Evolutionary conservation across 768 basidiomycete genomes (phyloP).

Genomic region (Infundibulicybe gibba): DNA sequence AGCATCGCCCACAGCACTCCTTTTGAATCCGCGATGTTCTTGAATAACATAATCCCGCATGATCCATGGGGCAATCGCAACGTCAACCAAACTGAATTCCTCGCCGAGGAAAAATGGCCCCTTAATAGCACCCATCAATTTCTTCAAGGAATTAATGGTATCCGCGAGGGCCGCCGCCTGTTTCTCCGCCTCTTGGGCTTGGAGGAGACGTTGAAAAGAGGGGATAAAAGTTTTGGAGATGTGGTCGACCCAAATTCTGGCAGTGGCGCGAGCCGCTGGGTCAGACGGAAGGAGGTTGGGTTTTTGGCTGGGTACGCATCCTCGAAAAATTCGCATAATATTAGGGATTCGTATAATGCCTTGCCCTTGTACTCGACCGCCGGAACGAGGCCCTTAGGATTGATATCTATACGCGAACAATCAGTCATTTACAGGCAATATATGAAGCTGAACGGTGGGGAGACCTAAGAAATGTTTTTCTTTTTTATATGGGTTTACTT

Average conservation of each 20-base stretch:
- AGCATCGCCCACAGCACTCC: constrained; percentile 33
- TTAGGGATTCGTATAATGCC: constrained; percentile 61
- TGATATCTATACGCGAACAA: constrained; percentile 35
- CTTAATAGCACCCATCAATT: constrained; percentile 26
- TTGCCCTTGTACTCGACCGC: constrained; percentile 46
- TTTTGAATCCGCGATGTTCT: constrained; percentile 45
- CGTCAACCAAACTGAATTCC: constrained; percentile 49
- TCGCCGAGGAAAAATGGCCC: constrained; percentile 59
- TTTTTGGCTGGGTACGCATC: constrained; percentile 46
- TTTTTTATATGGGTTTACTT: constrained; percentile 71
- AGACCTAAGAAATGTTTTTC: constrained; percentile 51
- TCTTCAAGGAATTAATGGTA: constrained; percentile 21
- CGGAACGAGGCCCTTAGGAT: constrained; percentile 71
- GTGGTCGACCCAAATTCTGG: constrained; percentile 57
- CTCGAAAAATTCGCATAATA: constrained; percentile 66
- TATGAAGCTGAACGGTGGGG: constrained; percentile 6
- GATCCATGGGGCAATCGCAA: constrained; percentile 54
- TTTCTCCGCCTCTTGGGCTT: constrained; percentile 29
- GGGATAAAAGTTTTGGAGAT: constrained; percentile 51
- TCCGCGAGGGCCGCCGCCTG: constrained; percentile 23
- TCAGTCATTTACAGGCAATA: neutral
- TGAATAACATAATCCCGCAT: constrained; percentile 41
- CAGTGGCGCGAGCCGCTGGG: constrained; percentile 45
- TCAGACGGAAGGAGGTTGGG: constrained; percentile 50
- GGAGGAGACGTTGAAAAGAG: constrained; percentile 44